Base-by-base conservation (phyloP, 2,329 filamentous ascomycete species). In the Pyrenochaeta sp. region DNA sequence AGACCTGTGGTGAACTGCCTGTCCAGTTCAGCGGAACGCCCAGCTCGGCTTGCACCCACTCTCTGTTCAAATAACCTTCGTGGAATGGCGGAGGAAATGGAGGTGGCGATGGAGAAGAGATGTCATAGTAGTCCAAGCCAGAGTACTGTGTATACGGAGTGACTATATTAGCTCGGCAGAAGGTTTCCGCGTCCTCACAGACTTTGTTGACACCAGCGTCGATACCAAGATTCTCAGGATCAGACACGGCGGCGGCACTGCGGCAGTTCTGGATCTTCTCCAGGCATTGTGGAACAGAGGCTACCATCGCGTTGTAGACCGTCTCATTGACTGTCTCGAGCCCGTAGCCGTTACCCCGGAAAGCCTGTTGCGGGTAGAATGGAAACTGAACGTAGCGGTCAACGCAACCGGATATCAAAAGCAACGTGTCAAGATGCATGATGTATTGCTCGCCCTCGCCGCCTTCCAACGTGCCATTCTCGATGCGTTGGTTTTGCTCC, bases 21-120 rank as follows among this genome's bases (percentile, higher is more conserved):
- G 84, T 83, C 75, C 80, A 87, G 69, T 88, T 88, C 17, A 87
- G 69, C 0, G 84, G 83, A 0, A 85, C 82, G 4, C 86, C 87
- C 1, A 89, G 78, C 0, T 37, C 49, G 30, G 58, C 49, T 63
- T 87, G 85, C 0, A 87, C 83, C 63, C 82, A 80, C 3, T 79
- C 75, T 55, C 85, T 80, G 63, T 83, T 85, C 33, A 89, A 76
- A 68, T 80, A 89, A 2, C 82, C 83, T 9, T 79, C 67, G 64
- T 81, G 82, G 69, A 83, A 85, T 1, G 63, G 71, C 7, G 58
- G 62, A 2, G 64, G 69, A 35, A 64, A 73, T 0, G 62, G 61
- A 49, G 85, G 83, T 0, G 77, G 78, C 14, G 76, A 62, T 3
- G 78, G 72, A 7, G 84, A 81, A 0, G 81, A 81, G 29, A 87